These are phyloP conservation scores for Bruguiera sexangula DNA, from an alignment of 345 rosid species.

Conservation along the genomic window DNA sequence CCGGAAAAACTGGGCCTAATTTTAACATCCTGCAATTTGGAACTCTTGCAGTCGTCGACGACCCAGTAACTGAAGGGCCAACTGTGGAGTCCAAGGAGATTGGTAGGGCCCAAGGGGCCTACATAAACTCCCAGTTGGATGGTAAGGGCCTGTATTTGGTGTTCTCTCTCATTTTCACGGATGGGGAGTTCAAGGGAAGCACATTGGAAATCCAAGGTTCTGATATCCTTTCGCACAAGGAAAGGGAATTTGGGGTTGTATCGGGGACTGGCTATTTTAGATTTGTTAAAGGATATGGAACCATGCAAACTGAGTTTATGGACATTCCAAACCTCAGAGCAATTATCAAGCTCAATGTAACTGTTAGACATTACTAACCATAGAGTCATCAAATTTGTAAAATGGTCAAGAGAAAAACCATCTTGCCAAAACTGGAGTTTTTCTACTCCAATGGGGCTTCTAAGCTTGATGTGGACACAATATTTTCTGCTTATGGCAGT, in stretches of 20 bases:
- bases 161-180: constrained; percentile 36
- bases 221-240: constrained; percentile 35
- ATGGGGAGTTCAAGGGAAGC: constrained; percentile 39
- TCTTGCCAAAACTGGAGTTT: constrained; percentile 39
- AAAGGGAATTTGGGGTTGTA: constrained; percentile 42
- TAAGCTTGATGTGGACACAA: constrained; percentile 5
- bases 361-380: constrained; percentile 29
- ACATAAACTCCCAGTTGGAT: constrained; percentile 41
- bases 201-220: constrained; percentile 44
- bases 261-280: constrained; percentile 45
- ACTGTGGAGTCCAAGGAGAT: constrained; percentile 33
- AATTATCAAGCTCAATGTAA: constrained; percentile 38
- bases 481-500: background rate
- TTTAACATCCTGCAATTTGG: constrained; percentile 38
- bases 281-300: constrained; percentile 41
- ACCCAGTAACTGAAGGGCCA: constrained; percentile 45
- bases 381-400: background rate
- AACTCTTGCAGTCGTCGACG: constrained; percentile 38
- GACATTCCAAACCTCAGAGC: constrained; percentile 38
- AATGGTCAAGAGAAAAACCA: constrained; percentile 7
- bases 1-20: constrained; percentile 23
- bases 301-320: constrained; percentile 37
- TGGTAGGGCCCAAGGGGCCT: constrained; percentile 44
- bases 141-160: constrained; percentile 44
- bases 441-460: constrained; percentile 28